phyloP scores from a whole-genome alignment of 768 basidiomycete species.

The Cytidiella melzeri region DNA sequence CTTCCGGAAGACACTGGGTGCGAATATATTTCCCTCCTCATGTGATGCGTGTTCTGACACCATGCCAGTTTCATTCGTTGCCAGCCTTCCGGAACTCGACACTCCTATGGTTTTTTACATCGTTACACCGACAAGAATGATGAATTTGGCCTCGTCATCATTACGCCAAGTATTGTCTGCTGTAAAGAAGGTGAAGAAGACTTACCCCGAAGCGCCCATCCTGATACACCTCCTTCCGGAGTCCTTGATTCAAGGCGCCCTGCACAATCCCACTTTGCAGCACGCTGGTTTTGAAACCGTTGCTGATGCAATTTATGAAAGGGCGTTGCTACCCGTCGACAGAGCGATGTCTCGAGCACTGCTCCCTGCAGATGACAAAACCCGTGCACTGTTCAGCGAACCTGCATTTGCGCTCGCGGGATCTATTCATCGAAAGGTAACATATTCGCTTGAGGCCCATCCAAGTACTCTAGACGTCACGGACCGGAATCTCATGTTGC shows the following conservation, averaged over 20 bases:
- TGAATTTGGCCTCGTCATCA: slow-evolving; percentile 57
- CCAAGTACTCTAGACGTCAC: slow-evolving; percentile 41
- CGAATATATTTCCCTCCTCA: slow-evolving; percentile 14
- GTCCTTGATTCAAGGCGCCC: slow-evolving; percentile 41
- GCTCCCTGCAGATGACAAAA: slow-evolving; percentile 51
- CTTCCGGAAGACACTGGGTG: slow-evolving; percentile 63
- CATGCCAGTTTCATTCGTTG: slow-evolving; percentile 43
- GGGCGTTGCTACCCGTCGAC: slow-evolving; percentile 54
- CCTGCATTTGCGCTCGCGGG: slow-evolving; percentile 57
- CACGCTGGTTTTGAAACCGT: slow-evolving; percentile 43
- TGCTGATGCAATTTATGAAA: slow-evolving; percentile 65
- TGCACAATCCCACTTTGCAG: slow-evolving; percentile 37
- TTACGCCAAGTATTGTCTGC: slow-evolving; percentile 67
- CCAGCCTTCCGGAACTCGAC: slow-evolving; percentile 32
- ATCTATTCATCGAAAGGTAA: slow-evolving; percentile 24
- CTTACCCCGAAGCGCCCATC: slow-evolving; percentile 41
- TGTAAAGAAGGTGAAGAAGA: slow-evolving; percentile 49
- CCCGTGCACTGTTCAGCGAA: slow-evolving; percentile 51
- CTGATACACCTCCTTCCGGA: slow-evolving; percentile 75
- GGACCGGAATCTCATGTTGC: slow-evolving; percentile 59
- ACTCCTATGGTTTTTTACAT: slow-evolving; percentile 61
- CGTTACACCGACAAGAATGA: slow-evolving; percentile 50
- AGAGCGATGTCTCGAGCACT: slow-evolving; percentile 46
- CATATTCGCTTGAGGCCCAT: slow-evolving; percentile 35
- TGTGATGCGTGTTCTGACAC: slow-evolving; percentile 2